Evolutionary conservation across 208 protist genomes (phyloP), one percentile per base, ranked within the genome.

Genomic region (Trypanosoma avium): DNA sequence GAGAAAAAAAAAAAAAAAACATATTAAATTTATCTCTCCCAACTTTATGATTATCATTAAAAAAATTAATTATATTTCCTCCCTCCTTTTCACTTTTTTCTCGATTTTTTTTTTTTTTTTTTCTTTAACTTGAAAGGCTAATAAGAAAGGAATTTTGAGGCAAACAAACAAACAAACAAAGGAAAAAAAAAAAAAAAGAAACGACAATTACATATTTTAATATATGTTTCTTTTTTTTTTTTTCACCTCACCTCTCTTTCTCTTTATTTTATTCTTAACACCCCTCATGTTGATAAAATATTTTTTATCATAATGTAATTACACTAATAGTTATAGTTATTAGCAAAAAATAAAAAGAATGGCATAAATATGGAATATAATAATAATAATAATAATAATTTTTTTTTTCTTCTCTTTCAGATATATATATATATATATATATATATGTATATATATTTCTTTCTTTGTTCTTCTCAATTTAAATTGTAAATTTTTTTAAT

Each of bases 151-250:
- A 22, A 70, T n/a, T 56, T 17, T 54, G 32, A 40, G 55, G 19
- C n/a, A 45, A 17, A 56, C 12, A 53, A 12, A 55, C 19, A 55
- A 64, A 64, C 7, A 56, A 64, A 64, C 6, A 64, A 64, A 61
- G n/a, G 56, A 45, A 45, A 64, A 29, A 64, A 38, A 38, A 38
- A 38, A 13, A 10, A 38, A 10, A 13, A 38, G 33, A 38, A 5
- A 38, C 5, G 10, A 49, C 26, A 4, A 33, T 12, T 6, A 10
- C 15, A 4, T 13, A 58, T 22, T 15, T 33, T 36, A 5, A 43
- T 36, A 38, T 29, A 24, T 61, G 12, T 26, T 35, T 49, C 12
- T 45, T 38, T 38, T 38, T 38, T 38, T 38, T 38, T 5, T 38
- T 38, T 38, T 38, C 33, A 38, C 10, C 33, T 13, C 33, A 10